Base-by-base conservation (phyloP, 1,284 basidiomycete species). In the Pterulicium gracile region DNA sequence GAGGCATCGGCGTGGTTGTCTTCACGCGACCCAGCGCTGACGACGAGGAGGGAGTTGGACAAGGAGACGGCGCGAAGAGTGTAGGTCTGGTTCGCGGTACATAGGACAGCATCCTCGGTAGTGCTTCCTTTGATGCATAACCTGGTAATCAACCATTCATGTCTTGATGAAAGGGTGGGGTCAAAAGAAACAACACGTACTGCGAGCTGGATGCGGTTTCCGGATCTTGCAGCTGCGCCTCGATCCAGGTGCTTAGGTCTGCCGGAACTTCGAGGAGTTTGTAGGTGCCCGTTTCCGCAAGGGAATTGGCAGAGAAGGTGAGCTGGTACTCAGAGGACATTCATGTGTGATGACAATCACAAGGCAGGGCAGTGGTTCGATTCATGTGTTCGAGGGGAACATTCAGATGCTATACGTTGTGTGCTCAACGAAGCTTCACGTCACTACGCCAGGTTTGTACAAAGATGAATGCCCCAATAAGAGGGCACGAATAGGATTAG, bases 71-170 rank as follows among this genome's bases (percentile, higher is more conserved):
- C 86, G 49, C 91, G 81, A 19, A 96, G 66, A 0, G 75, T 61
- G 59, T 85, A 96, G 0, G 92, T 96, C 58, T 77, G 80, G 50
- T 81, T 70, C 0, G 69, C 54, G 0, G 90, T 93, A 58, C 92
- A 95, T 3, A 94, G 65, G 0, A 95, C 90, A 0, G 92, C 92
- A 55, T 94, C 87, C 56, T 95, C 91, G 15, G 73, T 73, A 1
- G 77, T 62, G 36, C 79, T 68, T 1, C 93, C 93, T 59, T 91
- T 92, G 63, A 97, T 84, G 5, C 72, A 72, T 35, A 91, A 60
- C 35, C 87, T 88, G 51, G 44, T 34, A n/a, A n/a, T 40, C 43
- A 46, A 46, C 49, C n/a, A 21, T 43, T 42, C 20, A 36, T 24
- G 45, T 41, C 23, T 46, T 49, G 39, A 52, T n/a, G 44, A 21